Evolutionary conservation across 1,284 basidiomycete species (phyloP).

Genomic region (Taiwanofungus camphoratus): DNA sequence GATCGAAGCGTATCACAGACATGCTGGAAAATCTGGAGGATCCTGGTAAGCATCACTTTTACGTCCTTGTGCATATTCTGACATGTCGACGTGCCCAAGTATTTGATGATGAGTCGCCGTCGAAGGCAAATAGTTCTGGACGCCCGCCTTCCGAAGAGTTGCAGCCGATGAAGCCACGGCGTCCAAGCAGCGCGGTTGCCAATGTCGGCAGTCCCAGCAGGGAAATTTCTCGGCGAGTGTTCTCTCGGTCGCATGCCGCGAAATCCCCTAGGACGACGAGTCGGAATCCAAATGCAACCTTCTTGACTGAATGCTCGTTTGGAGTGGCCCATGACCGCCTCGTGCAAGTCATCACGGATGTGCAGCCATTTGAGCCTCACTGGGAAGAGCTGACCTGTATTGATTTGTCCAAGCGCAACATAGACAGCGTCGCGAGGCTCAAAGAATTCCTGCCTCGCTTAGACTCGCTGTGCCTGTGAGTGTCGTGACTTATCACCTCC

Average conservation of each 20-base stretch:
- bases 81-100: conserved; percentile 21
- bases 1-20: conserved; percentile 75
- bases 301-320: conserved; percentile 94
- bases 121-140: conserved; percentile 47
- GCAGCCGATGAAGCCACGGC: conserved; percentile 39
- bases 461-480: conserved; percentile 78
- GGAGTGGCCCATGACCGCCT: conserved; percentile 87
- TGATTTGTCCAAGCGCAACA: conserved; percentile 72
- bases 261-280: conserved; percentile 16
- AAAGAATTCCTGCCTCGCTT: conserved; percentile 92
- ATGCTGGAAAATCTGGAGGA: conserved; percentile 71
- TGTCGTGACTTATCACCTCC: conserved; percentile 6
- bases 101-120: conserved; percentile 54
- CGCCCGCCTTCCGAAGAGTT: conserved; percentile 38
- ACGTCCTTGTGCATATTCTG: not conserved
- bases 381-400: conserved; percentile 83
- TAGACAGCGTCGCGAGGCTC: conserved; percentile 87
- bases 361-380: conserved; percentile 91
- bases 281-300: conserved; percentile 61
- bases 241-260: conserved; percentile 37
- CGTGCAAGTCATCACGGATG: conserved; percentile 90
- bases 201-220: conserved; percentile 15
- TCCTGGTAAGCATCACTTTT: conserved; percentile 41
- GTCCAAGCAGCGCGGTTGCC: conserved; percentile 28
- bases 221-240: conserved; percentile 35